Base-by-base conservation (phyloP, 306 rosid species). In the Bauhinia variegata region DNA sequence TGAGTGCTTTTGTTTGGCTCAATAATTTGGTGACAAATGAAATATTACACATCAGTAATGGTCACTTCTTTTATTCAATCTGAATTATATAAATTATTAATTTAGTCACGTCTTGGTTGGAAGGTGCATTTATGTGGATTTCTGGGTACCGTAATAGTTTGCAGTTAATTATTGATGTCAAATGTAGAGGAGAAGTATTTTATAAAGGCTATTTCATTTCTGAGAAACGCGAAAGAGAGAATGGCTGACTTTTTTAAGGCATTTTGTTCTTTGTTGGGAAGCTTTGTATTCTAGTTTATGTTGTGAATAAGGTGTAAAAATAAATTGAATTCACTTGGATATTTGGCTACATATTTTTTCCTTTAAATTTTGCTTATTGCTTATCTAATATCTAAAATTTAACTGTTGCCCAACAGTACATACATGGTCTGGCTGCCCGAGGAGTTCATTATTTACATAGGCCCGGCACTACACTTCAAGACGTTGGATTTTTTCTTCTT, bases 371-470 rank as follows among this genome's bases (percentile, higher is more conserved):
- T 38, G 63, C n/a, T n/a, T n/a, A n/a, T n/a, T n/a, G n/a, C n/a
- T n/a, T n/a, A n/a, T n/a, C n/a, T n/a, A 65, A 60, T 61, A 15
- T 50, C 62, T 60, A 48, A 62, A 62, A 54, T 38, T 71, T 8
- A 56, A 52, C 57, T 68, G 80, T 31, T 84, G 69, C 36, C 42
- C 49, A 44, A 41, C 90, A 95, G 99, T 95, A 95, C 57, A 74
- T 95, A 54, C 99, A 95, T 76, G 99, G 97, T 79, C 76, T 95
- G 75, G 96, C 97, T 81, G 99, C 99, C 53, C 82, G 83, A 50
- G 99, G 99, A 68, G 96, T 95, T 80, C 99, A 95, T 74, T 95
- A 88, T 77, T 77, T 95, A 34, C 99, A 95, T 79, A 84, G 83
- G 66, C 96, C 99, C 3, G 99, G 97, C 60, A 92, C 97, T 54